Evolutionary conservation across 2,329 filamentous ascomycete genomes (phyloP).

Genomic region (Fusarium clavum): DNA sequence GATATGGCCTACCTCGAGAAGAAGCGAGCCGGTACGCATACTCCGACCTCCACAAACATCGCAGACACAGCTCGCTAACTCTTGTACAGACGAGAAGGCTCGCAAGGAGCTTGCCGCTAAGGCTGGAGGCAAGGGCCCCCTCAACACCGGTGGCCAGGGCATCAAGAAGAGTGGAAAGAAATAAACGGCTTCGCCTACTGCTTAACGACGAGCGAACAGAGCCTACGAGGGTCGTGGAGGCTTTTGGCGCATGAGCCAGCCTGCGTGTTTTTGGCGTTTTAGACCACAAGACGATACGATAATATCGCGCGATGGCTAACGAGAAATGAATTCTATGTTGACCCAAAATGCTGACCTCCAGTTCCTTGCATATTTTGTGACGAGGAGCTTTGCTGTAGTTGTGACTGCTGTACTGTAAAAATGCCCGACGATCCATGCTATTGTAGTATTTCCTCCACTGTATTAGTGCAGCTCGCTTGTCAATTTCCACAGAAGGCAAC

Average conservation of each 20-base stretch:
- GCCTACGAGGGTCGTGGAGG: conserved; percentile 12
- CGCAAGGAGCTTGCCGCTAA: conserved; percentile 86
- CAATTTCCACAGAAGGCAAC: conserved; percentile 10
- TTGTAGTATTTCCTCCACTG: conserved; percentile 19
- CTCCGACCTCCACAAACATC: not conserved
- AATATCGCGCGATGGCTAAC: conserved; percentile 42
- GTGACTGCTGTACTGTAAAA: conserved; percentile 2
- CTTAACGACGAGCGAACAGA: conserved; percentile 6
- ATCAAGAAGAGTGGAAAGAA: conserved; percentile 99
- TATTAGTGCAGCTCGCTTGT: conserved; percentile 29
- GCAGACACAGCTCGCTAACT: conserved; percentile 22
- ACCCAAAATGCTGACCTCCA: conserved; percentile 31
- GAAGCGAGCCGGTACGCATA: conserved; percentile 80
- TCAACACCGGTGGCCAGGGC: conserved; percentile 85
- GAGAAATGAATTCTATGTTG: conserved; percentile 46
- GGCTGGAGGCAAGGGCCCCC: conserved; percentile 86
- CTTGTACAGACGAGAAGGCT: conserved; percentile 78
- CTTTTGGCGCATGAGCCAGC: conserved; percentile 24
- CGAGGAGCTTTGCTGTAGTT: not conserved
- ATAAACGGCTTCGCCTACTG: conserved; percentile 58
- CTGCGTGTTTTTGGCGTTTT: conserved; percentile 37
- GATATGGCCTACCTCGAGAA: conserved; percentile 85
- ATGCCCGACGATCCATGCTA: not conserved
- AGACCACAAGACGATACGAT: conserved; percentile 32
- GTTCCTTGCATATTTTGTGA: conserved; percentile 4